These are phyloP conservation scores for Nitzschia sp. DNA, from an alignment of 108 stramenopile genomes.

Conservation along the genomic window DNA sequence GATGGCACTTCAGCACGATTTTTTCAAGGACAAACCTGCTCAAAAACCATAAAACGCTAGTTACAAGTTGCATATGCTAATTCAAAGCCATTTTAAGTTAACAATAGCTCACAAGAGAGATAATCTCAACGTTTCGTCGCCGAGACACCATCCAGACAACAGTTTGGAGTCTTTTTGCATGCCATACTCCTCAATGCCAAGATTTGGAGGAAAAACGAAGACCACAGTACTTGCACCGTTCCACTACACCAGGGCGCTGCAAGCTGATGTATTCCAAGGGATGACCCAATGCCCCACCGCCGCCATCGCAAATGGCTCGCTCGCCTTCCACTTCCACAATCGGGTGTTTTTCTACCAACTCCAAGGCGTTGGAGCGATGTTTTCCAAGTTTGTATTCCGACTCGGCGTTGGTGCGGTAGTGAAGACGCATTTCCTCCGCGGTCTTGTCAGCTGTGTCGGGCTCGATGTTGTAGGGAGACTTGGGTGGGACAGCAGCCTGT, in stretches of 20 bases:
- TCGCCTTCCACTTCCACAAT: conserved; percentile 90
- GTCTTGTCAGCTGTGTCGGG: conserved; percentile 33
- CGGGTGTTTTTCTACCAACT: conserved; percentile 81
- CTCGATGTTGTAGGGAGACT: conserved; percentile 38
- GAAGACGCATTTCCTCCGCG: conserved; percentile 35
- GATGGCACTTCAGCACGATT: conserved; percentile 37
- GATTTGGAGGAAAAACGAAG: conserved; percentile 50
- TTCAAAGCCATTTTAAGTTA: conserved; percentile 33
- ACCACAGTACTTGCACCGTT: conserved; percentile 81
- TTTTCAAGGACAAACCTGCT: conserved; percentile 27
- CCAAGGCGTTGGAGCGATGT: conserved; percentile 95
- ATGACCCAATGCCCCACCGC: conserved; percentile 95
- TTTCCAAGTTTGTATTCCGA: conserved; percentile 77
- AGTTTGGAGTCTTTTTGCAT: not conserved
- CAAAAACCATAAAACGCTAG: not conserved
- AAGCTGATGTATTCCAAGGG: conserved; percentile 93
- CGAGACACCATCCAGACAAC: too few relatives aligned
- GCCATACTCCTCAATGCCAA: conserved; percentile 17
- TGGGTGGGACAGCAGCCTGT: conserved; percentile 30
- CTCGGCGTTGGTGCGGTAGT: conserved; percentile 29
- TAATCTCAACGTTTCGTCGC: not conserved
- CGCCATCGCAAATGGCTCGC: conserved; percentile 93
- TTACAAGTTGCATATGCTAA: too few relatives aligned
- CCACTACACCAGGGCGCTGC: conserved; percentile 59
- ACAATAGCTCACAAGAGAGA: not conserved